Evolutionary conservation across 2,329 filamentous ascomycete genomes (phyloP).

Genomic region (Knufia fluminis): DNA sequence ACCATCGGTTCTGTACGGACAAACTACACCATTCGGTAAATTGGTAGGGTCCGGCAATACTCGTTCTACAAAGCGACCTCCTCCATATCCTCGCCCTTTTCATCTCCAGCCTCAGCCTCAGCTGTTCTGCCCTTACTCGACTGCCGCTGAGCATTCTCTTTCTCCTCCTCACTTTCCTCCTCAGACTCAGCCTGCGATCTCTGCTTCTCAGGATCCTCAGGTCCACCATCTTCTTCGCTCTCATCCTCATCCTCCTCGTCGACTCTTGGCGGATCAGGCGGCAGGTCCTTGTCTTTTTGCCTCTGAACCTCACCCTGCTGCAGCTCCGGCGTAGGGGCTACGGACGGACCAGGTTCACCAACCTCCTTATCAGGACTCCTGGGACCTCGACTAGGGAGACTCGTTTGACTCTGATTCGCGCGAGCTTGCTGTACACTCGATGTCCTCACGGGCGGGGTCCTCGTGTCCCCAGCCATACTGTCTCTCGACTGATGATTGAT

Average conservation of each 20-base stretch:
- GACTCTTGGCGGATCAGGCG: slow-evolving; percentile 20
- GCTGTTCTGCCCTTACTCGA: slow-evolving; percentile 18
- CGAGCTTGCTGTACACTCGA: background rate
- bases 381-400: slow-evolving; percentile 6
- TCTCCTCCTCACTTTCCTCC: slow-evolving; percentile 15
- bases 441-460: slow-evolving; percentile 15
- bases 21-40: too few relatives aligned
- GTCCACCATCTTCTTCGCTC: slow-evolving; percentile 16
- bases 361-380: slow-evolving; percentile 19
- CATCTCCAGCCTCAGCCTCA: slow-evolving; percentile 13
- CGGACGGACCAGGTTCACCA: slow-evolving; percentile 22
- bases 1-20: too few relatives aligned
- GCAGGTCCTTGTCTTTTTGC: slow-evolving; percentile 16
- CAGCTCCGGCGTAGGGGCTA: slow-evolving; percentile 18
- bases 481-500: slow-evolving; percentile 18
- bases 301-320: slow-evolving; percentile 3
- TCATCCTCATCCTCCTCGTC: slow-evolving; percentile 17
- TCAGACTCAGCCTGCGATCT: slow-evolving; percentile 10
- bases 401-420: slow-evolving; percentile 3
- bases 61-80: slow-evolving; percentile 22
- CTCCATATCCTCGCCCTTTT: slow-evolving; percentile 21
- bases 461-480: slow-evolving; percentile 21
- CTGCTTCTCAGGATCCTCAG: slow-evolving; percentile 12
- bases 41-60: background rate
- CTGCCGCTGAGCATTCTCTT: slow-evolving; percentile 1